Evolutionary conservation across 495 filamentous ascomycete genomes (phyloP).

Genomic region (Penicillium alfredii): DNA sequence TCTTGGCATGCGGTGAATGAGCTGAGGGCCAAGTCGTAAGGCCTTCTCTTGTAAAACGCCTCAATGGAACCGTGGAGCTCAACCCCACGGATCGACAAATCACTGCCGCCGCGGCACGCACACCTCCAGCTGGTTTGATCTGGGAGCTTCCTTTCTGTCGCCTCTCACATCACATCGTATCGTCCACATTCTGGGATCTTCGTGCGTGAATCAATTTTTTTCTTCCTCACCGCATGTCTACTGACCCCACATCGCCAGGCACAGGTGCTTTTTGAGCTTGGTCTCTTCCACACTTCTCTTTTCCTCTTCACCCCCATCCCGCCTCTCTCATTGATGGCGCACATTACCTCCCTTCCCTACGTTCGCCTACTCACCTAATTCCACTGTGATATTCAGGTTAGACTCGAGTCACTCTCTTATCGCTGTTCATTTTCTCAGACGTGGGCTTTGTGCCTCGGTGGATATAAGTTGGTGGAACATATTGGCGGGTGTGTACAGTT

Average conservation of each 20-base stretch:
- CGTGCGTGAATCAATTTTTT: not conserved
- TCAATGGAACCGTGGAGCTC: no score
- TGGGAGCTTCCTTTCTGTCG: not conserved
- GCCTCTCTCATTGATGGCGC: slow-evolving; percentile 11
- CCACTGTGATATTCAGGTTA: slow-evolving; percentile 15
- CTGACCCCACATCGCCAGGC: slow-evolving; percentile 14
- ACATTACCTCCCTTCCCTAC: slow-evolving; percentile 7
- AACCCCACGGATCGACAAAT: slow-evolving; percentile 26
- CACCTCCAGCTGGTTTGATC: slow-evolving; percentile 12
- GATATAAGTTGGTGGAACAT: not conserved
- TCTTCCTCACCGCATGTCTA: slow-evolving; percentile 8
- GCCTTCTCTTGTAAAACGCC: no score
- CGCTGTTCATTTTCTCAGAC: not conserved
- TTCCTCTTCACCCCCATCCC: not conserved
- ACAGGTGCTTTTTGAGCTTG: slow-evolving; percentile 18
- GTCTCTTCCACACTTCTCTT: slow-evolving; percentile 3
- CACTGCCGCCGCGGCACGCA: slow-evolving; percentile 15
- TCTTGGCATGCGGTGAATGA: no score
- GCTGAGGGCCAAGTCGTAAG: no score
- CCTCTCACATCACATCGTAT: no score
- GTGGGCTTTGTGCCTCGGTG: not conserved
- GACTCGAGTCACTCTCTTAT: not conserved
- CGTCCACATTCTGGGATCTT: not conserved
- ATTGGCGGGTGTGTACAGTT: no score
- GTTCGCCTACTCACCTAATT: slow-evolving; percentile 24